Evolutionary conservation across 495 filamentous ascomycete species (phyloP).

Genomic region (Tuber aestivum): DNA sequence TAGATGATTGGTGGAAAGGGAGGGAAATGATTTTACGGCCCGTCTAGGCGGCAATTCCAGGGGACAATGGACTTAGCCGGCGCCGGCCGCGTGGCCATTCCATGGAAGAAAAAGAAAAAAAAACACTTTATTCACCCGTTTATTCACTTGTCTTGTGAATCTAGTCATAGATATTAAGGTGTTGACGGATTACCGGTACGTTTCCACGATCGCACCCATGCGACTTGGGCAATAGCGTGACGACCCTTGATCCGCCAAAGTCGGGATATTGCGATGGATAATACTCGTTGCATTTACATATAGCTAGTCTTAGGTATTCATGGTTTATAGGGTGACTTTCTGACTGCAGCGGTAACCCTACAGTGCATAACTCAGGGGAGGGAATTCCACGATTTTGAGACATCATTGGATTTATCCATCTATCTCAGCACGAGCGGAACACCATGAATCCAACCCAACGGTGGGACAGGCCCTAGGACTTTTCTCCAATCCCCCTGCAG

Average conservation of each 20-base stretch:
- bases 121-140: too few relatives aligned
- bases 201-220: background rate
- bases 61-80: too few relatives aligned
- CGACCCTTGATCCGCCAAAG: background rate
- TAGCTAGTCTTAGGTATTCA: background rate
- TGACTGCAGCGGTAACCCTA: background rate
- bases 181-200: background rate
- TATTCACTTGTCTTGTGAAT: background rate
- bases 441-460: background rate
- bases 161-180: background rate
- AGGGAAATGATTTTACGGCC: too few relatives aligned
- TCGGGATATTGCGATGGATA: background rate
- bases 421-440: too few relatives aligned
- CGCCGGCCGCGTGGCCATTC: background rate
- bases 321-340: background rate
- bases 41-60: background rate
- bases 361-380: background rate
- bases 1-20: too few relatives aligned
- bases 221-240: background rate
- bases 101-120: background rate
- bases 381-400: background rate
- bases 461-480: background rate
- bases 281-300: background rate
- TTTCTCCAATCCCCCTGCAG: background rate
- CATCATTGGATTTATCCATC: background rate